A percentile compares a stretch with the other conserved stretches of the same genome.
Conservation (phyloP, 1,139 yeast genomes). For the Nakaseomyces nivariensis region DNA sequence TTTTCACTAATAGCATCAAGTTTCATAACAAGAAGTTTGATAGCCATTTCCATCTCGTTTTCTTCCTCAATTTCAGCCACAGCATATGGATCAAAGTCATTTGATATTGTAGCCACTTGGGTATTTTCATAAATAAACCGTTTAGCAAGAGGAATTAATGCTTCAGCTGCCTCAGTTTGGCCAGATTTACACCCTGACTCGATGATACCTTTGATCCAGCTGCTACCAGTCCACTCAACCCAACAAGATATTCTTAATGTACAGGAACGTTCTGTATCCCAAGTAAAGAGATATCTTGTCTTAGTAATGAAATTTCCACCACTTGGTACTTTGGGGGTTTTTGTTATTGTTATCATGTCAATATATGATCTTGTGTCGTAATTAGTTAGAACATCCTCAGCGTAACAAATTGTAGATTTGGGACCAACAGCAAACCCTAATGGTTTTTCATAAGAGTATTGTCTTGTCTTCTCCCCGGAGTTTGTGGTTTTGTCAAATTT, state of each 20-base stretch:
- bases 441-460: slow-evolving; percentile 55
- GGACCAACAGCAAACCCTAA: slow-evolving; percentile 81
- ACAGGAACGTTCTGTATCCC: slow-evolving; percentile 67
- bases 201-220: slow-evolving; percentile 88
- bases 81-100: slow-evolving; percentile 2
- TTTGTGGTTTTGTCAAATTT: slow-evolving; percentile 36
- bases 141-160: slow-evolving; percentile 2
- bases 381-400: slow-evolving; percentile 57
- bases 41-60: not conserved
- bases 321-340: slow-evolving; percentile 92
- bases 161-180: slow-evolving; percentile 50
- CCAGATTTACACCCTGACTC: slow-evolving; percentile 89
- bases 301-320: slow-evolving; percentile 73
- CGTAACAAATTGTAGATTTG: slow-evolving; percentile 73
- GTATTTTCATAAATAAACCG: slow-evolving; percentile 3
- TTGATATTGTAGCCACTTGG: slow-evolving; percentile 1
- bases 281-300: slow-evolving; percentile 58
- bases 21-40: not conserved
- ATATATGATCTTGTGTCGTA: slow-evolving; percentile 46
- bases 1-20: not conserved
- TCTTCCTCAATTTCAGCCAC: slow-evolving; percentile 1
- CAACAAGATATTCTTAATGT: slow-evolving; percentile 50
- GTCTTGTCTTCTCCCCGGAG: slow-evolving; percentile 28
- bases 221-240: slow-evolving; percentile 84
- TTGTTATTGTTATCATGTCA: slow-evolving; percentile 56